Evolutionary conservation across 2,329 filamentous ascomycete genomes (phyloP), one percentile per base, ranked within the genome.

Genomic region (Dendryphion nanum): DNA sequence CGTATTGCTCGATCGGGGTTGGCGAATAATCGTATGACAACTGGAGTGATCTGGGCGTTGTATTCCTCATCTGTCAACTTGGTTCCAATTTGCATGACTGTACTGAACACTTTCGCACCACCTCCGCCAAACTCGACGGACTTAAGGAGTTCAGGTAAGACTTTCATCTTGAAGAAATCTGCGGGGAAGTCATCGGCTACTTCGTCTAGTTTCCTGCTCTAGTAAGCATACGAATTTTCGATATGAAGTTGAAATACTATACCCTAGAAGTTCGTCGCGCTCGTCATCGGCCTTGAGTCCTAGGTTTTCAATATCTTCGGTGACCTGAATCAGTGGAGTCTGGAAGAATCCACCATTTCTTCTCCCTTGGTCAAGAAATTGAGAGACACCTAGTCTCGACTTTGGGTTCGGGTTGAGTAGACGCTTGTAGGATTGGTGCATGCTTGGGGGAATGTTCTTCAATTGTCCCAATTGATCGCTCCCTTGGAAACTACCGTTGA

Each of bases 71-170:
- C 84, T 2, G 86, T 81, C 28, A 98, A 73, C 59, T 95, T 97
- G 5, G 82, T 74, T 4, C 89, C 82, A 52, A 98, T 96, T 59
- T 95, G 95, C 73, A 97, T 82, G 28, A 95, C 87, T 2, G 95
- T 82, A 1, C 77, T 72, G 42, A 98, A 86, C 1, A 95, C 90
- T 59, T 95, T 94, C 0, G 91, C 87, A 0, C 93, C 93, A 18
- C 93, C 93, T 8, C 91, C 93, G 6, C 93, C 93, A 64, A 96
- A 98, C 58, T 98, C 93, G n/a, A 97, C 89, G 0, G 90, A 95
- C 61, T 97, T 98, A n/a, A 98, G 76, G 19, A 98, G 73, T 61
- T 98, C 93, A 0, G 93, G 93, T 6, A 98, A 75, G 3, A 98
- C 82, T 59, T 97, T 98, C 77, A 95, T 86, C 62, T 94, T 95